Base-by-base conservation (phyloP, 257 asterid genomes). In the Coffea eugenioides region DNA sequence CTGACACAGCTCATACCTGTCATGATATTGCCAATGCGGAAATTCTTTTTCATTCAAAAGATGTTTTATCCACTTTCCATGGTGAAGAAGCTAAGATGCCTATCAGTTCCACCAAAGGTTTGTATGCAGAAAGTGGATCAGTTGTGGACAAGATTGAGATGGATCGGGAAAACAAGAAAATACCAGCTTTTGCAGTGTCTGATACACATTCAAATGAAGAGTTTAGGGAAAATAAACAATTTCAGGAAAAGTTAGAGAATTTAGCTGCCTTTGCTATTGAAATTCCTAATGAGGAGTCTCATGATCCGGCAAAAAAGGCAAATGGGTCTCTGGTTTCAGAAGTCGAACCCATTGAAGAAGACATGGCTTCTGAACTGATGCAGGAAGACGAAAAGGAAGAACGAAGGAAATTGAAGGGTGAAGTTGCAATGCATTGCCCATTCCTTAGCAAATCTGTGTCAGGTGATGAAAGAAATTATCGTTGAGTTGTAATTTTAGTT, bases 391-490 rank as follows among this genome's bases (percentile, higher is more conserved):
- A 49, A 80, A 74, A 78, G 80, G 86, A 69, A 71, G 85, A 83
- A 74, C 39, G 57, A 81, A 79, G 74, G 77, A 79, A 78, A 57
- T 69, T 79, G 31, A 82, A 81, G 62, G 49, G 79, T 77, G 61
- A 49, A 61, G 27, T 69, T 74, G 79, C 82, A 81, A 8, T 72
- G 77, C 74, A 79, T 18, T 54, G 54, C 78, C 82, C 64, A 69
- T 86, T 68, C 73, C 75, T 46, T 54, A 79, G 82, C 74, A 81
- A 86, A 87, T 84, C 88, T 79, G 77, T 52, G 71, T 70, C 88
- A 82, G 95, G 97, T 91, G 84, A 74, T 20, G n/a, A 34, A 46
- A 43, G 62, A 76, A 45, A 8, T 41, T 69, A 21, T 56, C 31
- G 18, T 25, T 69, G 51, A 2, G n/a, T 14, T 51, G 68, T 31